These are phyloP conservation scores for Grifola frondosa DNA, from an alignment of 1,284 basidiomycete species.

Conservation along the genomic window DNA sequence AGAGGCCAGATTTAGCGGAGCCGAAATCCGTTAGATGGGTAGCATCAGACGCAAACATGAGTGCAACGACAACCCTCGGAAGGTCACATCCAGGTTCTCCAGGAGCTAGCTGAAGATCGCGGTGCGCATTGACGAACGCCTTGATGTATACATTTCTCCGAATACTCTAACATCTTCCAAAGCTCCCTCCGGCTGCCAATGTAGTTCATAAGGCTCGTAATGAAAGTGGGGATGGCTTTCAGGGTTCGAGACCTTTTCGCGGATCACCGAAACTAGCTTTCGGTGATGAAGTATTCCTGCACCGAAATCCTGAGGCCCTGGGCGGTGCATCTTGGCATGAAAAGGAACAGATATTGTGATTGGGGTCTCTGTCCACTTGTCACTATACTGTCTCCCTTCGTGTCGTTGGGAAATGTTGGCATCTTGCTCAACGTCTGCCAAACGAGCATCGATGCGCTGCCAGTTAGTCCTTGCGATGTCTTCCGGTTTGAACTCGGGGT, in stretches of 20 bases:
- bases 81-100: not conserved
- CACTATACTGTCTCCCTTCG: no score
- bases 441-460: no score
- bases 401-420: no score
- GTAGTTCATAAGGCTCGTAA: not conserved
- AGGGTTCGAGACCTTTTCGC: not conserved
- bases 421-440: no score
- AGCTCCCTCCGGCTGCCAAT: no score
- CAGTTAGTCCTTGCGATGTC: no score
- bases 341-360: no score
- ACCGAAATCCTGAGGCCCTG: no score
- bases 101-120: conserved; percentile 6
- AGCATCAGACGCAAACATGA: conserved; percentile 2
- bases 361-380: no score
- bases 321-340: no score
- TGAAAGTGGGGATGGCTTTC: not conserved
- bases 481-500: not conserved
- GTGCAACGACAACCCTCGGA: not conserved
- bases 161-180: not conserved
- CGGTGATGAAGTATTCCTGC: no score
- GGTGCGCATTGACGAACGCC: not conserved
- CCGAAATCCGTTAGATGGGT: conserved; percentile 22
- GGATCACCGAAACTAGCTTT: no score
- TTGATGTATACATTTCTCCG: not conserved
- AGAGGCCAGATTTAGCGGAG: conserved; percentile 30